Evolutionary conservation across 768 basidiomycete genomes (phyloP).

Genomic region (Calvatia gigantea): DNA sequence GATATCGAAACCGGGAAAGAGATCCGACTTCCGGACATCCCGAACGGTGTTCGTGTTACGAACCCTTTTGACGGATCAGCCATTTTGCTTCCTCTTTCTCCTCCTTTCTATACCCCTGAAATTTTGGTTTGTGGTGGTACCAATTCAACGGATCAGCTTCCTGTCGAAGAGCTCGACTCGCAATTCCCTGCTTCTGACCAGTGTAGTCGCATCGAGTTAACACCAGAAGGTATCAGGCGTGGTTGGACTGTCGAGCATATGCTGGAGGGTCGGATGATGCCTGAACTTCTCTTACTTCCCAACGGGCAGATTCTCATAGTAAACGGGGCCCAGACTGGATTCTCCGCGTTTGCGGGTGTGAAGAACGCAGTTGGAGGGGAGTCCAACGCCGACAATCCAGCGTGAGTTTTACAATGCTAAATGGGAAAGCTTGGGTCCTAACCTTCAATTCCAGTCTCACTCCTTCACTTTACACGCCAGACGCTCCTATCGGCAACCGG

Average conservation of each 20-base stretch:
- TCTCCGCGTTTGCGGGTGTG: conserved; percentile 36
- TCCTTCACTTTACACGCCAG: conserved; percentile 46
- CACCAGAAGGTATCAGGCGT: conserved; percentile 34
- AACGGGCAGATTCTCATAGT: conserved; percentile 39
- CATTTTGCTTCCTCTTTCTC: conserved; percentile 28
- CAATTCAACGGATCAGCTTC: conserved; percentile 26
- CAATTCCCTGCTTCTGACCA: conserved; percentile 40
- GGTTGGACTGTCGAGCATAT: conserved; percentile 46
- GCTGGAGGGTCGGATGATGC: conserved; percentile 35
- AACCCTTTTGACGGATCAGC: conserved; percentile 34
- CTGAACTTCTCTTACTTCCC: conserved; percentile 33
- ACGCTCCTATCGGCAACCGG: conserved; percentile 34
- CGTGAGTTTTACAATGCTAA: conserved; percentile 15
- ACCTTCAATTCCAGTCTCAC: conserved; percentile 19
- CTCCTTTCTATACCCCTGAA: conserved; percentile 36
- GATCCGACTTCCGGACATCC: conserved; percentile 34
- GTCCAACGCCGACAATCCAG: conserved; percentile 29
- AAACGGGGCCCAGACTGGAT: conserved; percentile 38
- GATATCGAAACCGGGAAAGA: conserved; percentile 27
- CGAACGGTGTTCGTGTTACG: conserved; percentile 40
- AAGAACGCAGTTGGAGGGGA: conserved; percentile 21
- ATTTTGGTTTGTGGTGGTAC: conserved; percentile 44
- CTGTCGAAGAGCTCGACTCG: conserved; percentile 26
- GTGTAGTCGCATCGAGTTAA: conserved; percentile 38
- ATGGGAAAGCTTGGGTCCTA: neutral